Conservation (phyloP, 371 early-diverging fungal species). For the Rhizomucor miehei region DNA sequence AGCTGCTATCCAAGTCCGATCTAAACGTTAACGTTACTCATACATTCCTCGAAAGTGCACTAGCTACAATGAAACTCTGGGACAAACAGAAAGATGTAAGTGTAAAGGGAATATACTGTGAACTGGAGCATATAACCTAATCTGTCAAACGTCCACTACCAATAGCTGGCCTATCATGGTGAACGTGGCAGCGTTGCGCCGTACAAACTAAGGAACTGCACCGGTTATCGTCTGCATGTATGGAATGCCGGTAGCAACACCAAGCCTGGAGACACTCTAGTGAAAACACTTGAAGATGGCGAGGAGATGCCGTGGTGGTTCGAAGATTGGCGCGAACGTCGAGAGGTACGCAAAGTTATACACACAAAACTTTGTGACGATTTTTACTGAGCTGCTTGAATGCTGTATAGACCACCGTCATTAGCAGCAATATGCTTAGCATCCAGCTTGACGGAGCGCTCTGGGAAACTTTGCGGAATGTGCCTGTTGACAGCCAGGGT, state of each 20-base stretch:
- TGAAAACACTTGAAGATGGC: conserved; percentile 70
- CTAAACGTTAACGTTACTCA: conserved; percentile 89
- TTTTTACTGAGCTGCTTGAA: not conserved
- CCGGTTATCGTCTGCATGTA: conserved; percentile 85
- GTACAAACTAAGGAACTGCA: conserved; percentile 83
- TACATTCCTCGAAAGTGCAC: conserved; percentile 79
- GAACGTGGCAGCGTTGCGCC: conserved; percentile 63
- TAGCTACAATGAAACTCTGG: conserved; percentile 61
- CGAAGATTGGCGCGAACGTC: conserved; percentile 92
- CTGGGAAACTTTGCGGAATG: conserved; percentile 89
- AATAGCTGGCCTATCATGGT: conserved; percentile 28
- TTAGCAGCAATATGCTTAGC: conserved; percentile 69
- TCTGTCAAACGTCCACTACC: too few species aligned
- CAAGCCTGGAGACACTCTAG: conserved; percentile 55
- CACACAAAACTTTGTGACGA: not conserved
- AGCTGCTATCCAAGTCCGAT: conserved; percentile 71
- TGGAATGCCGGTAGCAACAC: conserved; percentile 74
- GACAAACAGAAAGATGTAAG: conserved; percentile 31
- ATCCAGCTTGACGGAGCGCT: conserved; percentile 82
- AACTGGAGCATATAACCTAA: not conserved
- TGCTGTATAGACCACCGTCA: conserved; percentile 17
- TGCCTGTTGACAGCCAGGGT: conserved; percentile 89
- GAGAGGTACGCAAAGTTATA: conserved; percentile 68
- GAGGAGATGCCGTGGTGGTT: conserved; percentile 89
- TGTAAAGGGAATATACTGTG: not conserved